Conservation (phyloP, 179 eudicot species). For the Gypsophila paniculata region DNA sequence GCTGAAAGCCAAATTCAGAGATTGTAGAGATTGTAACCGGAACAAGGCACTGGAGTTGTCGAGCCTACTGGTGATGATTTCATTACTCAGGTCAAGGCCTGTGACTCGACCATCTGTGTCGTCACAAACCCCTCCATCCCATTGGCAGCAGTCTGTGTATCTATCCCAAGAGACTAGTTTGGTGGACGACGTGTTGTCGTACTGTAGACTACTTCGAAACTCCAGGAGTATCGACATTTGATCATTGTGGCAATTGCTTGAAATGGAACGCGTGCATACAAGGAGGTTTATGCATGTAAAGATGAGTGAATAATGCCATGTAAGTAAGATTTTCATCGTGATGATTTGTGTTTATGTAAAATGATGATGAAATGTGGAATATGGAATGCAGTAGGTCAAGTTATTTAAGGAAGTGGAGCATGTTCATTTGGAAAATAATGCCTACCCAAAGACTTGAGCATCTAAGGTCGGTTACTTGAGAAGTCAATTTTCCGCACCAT, state of each 20-base stretch:
- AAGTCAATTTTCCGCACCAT: too few relatives aligned
- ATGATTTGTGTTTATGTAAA: neutral
- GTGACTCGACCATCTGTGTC: conserved; percentile 11
- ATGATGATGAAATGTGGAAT: neutral
- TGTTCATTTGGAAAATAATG: too few relatives aligned
- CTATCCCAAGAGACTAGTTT: conserved; percentile 30
- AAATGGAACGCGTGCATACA: neutral
- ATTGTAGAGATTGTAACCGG: neutral
- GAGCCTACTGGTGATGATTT: neutral
- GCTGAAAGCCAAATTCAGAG: conserved; percentile 4
- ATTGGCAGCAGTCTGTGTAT: conserved; percentile 32
- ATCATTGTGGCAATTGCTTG: conserved; percentile 12
- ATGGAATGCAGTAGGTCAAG: neutral
- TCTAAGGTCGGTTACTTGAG: too few relatives aligned
- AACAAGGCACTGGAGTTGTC: conserved; percentile 1
- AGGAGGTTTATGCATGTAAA: conserved; percentile 11
- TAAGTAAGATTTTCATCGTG: neutral
- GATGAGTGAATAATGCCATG: neutral
- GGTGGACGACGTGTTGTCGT: conserved; percentile 8
- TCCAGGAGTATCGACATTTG: conserved; percentile 20
- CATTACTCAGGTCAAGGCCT: conserved; percentile 19
- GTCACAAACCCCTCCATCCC: conserved; percentile 13
- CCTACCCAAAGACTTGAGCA: too few relatives aligned
- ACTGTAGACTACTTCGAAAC: neutral
- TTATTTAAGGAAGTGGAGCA: too few relatives aligned